Evolutionary conservation across 192 early-diverging fungal species (phyloP).

Genomic region (Umbelopsis ramanniana): DNA sequence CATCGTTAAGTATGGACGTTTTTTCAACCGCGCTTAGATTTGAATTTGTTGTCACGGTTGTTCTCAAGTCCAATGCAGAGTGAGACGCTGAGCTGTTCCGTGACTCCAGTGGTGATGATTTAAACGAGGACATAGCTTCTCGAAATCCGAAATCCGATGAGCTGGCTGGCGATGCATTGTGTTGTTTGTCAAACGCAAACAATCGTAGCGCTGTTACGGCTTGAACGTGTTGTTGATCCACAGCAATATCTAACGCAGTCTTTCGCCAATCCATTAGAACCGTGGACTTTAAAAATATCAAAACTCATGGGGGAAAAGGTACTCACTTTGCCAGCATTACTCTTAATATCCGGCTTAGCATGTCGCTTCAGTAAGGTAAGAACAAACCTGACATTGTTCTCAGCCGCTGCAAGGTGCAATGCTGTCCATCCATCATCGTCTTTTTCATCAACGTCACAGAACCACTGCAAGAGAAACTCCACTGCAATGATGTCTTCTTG

Average conservation of each 20-base stretch:
- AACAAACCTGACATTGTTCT: slow-evolving; percentile 71
- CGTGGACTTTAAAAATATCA: no score
- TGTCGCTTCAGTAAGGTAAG: slow-evolving; percentile 72
- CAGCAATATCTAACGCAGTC: slow-evolving; percentile 60
- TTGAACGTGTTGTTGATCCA: slow-evolving; percentile 55
- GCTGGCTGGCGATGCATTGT: slow-evolving; percentile 40
- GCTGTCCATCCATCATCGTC: slow-evolving; percentile 70
- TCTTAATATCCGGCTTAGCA: slow-evolving; percentile 74
- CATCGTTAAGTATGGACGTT: slow-evolving; percentile 13
- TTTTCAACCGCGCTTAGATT: neutral
- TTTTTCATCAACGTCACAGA: slow-evolving; percentile 67
- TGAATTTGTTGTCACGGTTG: neutral
- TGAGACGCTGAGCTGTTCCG: slow-evolving; percentile 25
- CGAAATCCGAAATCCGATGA: slow-evolving; percentile 48
- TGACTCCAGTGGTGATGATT: slow-evolving; percentile 14
- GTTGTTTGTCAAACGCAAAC: slow-evolving; percentile 47
- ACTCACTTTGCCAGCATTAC: slow-evolving; percentile 65
- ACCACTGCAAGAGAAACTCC: slow-evolving; percentile 86
- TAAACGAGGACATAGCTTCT: slow-evolving; percentile 49
- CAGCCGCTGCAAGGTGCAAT: slow-evolving; percentile 75
- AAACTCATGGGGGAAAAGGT: no score
- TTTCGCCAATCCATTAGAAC: slow-evolving; percentile 22
- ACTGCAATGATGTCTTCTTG: slow-evolving; percentile 68
- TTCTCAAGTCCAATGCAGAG: slow-evolving; percentile 34
- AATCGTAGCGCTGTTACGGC: slow-evolving; percentile 52